Evolutionary conservation across 2,329 filamentous ascomycete species (phyloP), one percentile per base, ranked within the genome.

Genomic region (Leptodontidium sp.): DNA sequence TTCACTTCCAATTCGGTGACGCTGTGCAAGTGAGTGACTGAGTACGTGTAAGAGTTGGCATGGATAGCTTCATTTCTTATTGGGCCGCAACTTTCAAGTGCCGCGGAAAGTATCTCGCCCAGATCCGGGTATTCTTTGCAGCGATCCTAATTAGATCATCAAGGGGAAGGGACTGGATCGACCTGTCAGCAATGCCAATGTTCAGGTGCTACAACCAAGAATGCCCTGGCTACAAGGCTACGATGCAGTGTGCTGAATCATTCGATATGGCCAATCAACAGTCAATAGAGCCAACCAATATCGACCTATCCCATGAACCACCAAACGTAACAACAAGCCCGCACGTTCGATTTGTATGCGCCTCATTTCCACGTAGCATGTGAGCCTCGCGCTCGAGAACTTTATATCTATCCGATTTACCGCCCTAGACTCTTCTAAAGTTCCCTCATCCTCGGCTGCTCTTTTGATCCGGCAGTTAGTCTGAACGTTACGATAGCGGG

Each of bases 221-320:
- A 17, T 47, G 38, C 24, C 43, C 14, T 21, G 43, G 15, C 26
- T 14, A 32, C 15, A 35, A 49, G 40, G 59, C 24, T 32, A n/a
- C 26, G 26, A 62, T 62, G 59, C 59, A 62, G 14, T 4, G 4
- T 35, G 59, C 59, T 62, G 59, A 49, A 62, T 62, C 59, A 50
- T 32, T 35, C 59, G 8, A 4, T 8, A 4, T 14, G 24, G n/a
- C 59, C 59, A 62, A 62, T 49, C 29, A 32, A 32, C 3, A 4
- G 29, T 35, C 59, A 9, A 4, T 8, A 4, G 3, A 24, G n/a
- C 59, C 59, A 62, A 62, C 35, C 29, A 17, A n/a, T 6, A 14
- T 7, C 8, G 5, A 14, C n/a, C 9, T 21, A 15, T 29, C 24
- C 35, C 21, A 59, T 12, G n/a, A 26, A 26, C 35, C 29, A 24